These are phyloP conservation scores for Xylariaceae sp. DNA, from an alignment of 2,329 filamentous ascomycete genomes.

Conservation along the genomic window DNA sequence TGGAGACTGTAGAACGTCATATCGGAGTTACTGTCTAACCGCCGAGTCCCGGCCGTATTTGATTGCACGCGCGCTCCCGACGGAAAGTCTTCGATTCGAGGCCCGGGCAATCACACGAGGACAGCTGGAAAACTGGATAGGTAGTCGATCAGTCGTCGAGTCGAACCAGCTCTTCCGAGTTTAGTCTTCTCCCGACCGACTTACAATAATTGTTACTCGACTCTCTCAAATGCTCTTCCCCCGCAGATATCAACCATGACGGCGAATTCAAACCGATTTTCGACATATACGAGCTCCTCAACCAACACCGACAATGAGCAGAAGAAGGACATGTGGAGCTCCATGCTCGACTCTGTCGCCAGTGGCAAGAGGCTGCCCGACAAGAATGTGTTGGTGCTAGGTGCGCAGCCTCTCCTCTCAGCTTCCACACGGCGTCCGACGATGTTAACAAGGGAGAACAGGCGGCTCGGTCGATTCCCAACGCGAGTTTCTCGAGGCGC, in stretches of 20 bases:
- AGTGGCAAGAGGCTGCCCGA: slow-evolving; percentile 85
- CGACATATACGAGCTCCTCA: slow-evolving; percentile 54
- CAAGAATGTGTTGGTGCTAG: slow-evolving; percentile 84
- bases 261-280: slow-evolving; percentile 50
- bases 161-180: slow-evolving; percentile 1
- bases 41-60: neutral
- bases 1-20: neutral
- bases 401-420: slow-evolving; percentile 37
- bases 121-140: neutral
- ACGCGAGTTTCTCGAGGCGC: slow-evolving; percentile 70
- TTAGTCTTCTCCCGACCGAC: neutral
- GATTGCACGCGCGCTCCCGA: slow-evolving; percentile 19
- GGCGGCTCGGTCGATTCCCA: slow-evolving; percentile 79
- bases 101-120: slow-evolving; percentile 9
- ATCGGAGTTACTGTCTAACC: neutral
- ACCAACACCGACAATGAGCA: slow-evolving; percentile 58
- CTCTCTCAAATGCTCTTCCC: slow-evolving; percentile 24
- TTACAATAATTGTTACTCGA: slow-evolving; percentile 4
- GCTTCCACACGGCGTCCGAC: neutral
- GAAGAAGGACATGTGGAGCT: slow-evolving; percentile 90
- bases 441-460: slow-evolving; percentile 38
- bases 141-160: neutral
- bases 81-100: slow-evolving; percentile 19
- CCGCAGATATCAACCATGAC: slow-evolving; percentile 39
- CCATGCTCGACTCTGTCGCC: slow-evolving; percentile 84